A percentile compares a stretch with the other conserved stretches of the same genome.
These are phyloP conservation scores for Tetrahymena elliotti DNA, from an alignment of 73 alveolate genomes.

Conservation along the genomic window DNA sequence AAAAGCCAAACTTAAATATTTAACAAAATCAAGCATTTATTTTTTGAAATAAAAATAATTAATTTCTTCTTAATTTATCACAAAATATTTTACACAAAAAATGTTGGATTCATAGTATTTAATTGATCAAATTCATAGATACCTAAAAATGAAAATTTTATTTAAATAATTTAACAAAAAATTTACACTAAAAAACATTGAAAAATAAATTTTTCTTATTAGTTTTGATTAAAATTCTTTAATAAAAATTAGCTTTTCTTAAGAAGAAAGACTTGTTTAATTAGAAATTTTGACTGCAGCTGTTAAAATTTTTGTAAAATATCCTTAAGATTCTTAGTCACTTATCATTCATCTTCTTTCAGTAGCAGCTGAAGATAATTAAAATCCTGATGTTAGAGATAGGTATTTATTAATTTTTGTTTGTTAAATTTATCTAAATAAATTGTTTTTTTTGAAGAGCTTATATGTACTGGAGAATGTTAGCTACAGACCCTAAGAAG, in stretches of 20 bases:
- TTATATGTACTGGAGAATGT: constrained; percentile 67
- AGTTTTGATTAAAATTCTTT: no score
- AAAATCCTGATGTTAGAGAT: constrained; percentile 71
- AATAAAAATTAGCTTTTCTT: constrained; percentile 12
- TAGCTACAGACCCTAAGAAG: constrained; percentile 59
- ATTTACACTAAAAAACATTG: no score
- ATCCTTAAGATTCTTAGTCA: constrained; percentile 32
- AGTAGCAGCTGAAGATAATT: constrained; percentile 46
- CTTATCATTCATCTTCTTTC: constrained; percentile 40
- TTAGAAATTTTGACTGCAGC: constrained; percentile 35
- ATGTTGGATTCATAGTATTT: no score
- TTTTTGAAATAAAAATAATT: no score
- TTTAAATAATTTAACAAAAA: no score
- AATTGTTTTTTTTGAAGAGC: constrained; percentile 13
- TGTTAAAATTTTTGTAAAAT: constrained; percentile 22
- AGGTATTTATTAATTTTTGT: neutral
- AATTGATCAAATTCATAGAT: no score
- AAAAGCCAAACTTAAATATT: no score
- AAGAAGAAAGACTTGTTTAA: constrained; percentile 50
- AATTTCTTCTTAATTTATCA: no score
- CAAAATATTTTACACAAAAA: no score
- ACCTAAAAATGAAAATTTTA: no score
- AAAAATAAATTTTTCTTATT: no score
- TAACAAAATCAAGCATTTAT: no score
- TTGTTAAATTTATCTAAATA: neutral